These are phyloP conservation scores for Rosa chinensis DNA, from an alignment of 306 rosid genomes.

Conservation along the genomic window DNA sequence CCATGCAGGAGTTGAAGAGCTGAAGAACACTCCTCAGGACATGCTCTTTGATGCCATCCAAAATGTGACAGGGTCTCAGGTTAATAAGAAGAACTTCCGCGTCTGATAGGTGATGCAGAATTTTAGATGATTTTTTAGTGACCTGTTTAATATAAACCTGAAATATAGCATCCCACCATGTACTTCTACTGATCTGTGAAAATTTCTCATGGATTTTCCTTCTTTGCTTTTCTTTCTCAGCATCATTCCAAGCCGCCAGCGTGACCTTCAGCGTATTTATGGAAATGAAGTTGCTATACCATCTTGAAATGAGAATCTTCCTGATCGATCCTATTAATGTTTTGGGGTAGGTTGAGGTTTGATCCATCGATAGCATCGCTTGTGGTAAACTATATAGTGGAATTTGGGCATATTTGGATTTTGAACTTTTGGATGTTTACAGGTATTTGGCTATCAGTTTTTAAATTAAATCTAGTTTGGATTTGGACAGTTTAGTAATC, in stretches of 20 bases:
- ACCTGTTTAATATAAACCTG: slow-evolving; percentile 15
- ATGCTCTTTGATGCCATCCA: slow-evolving; percentile 81
- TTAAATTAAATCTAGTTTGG: slow-evolving; percentile 26
- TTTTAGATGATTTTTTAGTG: slow-evolving; percentile 21
- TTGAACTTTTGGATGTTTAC: slow-evolving; percentile 42
- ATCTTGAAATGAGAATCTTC: too few species aligned
- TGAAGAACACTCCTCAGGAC: slow-evolving; percentile 88
- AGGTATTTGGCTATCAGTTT: slow-evolving; percentile 26
- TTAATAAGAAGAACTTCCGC: slow-evolving; percentile 80
- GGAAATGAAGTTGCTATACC: too few species aligned
- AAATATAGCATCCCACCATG: neutral
- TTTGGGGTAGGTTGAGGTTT: slow-evolving; percentile 36
- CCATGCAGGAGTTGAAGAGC: slow-evolving; percentile 90
- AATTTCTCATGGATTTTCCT: slow-evolving; percentile 14
- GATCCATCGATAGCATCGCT: slow-evolving; percentile 39
- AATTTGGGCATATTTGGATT: slow-evolving; percentile 24
- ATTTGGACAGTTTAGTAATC: slow-evolving; percentile 9
- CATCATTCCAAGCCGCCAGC: slow-evolving; percentile 92
- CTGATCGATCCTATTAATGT: slow-evolving; percentile 35
- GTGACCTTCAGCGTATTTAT: slow-evolving; percentile 96
- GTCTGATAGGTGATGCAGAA: slow-evolving; percentile 62
- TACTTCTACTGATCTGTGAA: slow-evolving; percentile 15
- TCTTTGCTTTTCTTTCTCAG: slow-evolving; percentile 35
- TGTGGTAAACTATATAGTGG: slow-evolving; percentile 26
- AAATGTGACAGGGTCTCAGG: slow-evolving; percentile 72